Evolutionary conservation across 1,284 basidiomycete species (phyloP).

Genomic region (Anthracocystis panici-leucophaei): DNA sequence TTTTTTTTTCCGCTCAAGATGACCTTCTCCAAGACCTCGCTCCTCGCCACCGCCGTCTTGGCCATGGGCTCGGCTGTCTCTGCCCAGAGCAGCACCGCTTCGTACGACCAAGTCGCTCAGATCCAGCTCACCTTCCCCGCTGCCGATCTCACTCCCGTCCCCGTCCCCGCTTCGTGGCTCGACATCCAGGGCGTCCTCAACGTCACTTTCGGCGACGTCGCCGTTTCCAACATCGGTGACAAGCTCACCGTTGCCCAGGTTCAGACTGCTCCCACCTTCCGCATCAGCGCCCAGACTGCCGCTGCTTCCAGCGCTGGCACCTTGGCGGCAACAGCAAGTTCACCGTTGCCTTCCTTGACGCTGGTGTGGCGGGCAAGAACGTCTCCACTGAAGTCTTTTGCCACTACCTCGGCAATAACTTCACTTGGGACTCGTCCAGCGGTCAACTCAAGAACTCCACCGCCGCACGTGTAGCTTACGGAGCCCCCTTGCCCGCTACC

Average conservation of each 20-base stretch:
- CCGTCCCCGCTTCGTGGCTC: slow-evolving; percentile 43
- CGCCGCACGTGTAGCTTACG: slow-evolving; percentile 44
- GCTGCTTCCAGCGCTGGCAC: slow-evolving; percentile 17
- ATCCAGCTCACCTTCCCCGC: slow-evolving; percentile 54
- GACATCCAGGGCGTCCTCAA: slow-evolving; percentile 56
- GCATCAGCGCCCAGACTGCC: slow-evolving; percentile 36
- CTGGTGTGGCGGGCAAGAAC: slow-evolving; percentile 52
- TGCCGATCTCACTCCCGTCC: slow-evolving; percentile 39
- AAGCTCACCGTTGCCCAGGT: slow-evolving; percentile 49
- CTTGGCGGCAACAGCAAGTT: slow-evolving; percentile 38
- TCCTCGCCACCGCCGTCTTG: slow-evolving; percentile 39
- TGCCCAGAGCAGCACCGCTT: slow-evolving; percentile 44
- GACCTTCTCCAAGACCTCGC: slow-evolving; percentile 43
- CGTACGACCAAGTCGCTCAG: slow-evolving; percentile 46
- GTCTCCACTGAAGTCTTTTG: slow-evolving; percentile 32
- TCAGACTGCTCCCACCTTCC: slow-evolving; percentile 46
- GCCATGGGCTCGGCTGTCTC: slow-evolving; percentile 39
- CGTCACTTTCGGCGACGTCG: slow-evolving; percentile 45
- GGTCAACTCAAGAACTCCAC: slow-evolving; percentile 40
- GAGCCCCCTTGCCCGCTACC: slow-evolving; percentile 44
- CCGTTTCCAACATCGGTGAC: slow-evolving; percentile 48
- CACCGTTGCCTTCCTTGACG: slow-evolving; percentile 50
- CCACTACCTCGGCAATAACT: slow-evolving; percentile 56
- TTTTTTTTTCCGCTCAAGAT: slow-evolving; percentile 12
- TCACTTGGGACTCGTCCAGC: slow-evolving; percentile 24